Evolutionary conservation across 352 stramenopile genomes (phyloP).

Genomic region (Aphanomyces invadans): DNA sequence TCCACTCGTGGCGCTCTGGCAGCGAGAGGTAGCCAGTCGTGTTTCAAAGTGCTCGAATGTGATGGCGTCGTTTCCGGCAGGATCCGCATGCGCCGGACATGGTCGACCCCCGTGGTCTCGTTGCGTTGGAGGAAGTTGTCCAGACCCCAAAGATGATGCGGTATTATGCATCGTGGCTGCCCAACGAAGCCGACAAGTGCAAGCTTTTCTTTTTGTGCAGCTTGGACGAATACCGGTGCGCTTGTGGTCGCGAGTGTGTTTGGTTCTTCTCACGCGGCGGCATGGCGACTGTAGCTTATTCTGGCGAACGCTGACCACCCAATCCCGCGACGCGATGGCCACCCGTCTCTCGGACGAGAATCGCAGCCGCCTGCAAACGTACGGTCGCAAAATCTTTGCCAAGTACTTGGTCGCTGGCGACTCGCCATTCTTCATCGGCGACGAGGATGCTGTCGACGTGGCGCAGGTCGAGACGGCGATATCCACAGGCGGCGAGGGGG

Average conservation of each 20-base stretch:
- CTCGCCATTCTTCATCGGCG: conserved; percentile 73
- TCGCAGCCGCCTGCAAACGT: conserved; percentile 72
- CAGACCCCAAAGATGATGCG: conserved; percentile 75
- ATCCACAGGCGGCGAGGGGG: conserved; percentile 64
- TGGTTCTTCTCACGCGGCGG: neutral
- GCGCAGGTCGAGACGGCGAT: conserved; percentile 71
- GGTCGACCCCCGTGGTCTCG: conserved; percentile 35
- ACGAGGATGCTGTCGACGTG: conserved; percentile 45
- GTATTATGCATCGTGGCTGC: conserved; percentile 63
- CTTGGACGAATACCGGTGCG: conserved; percentile 67
- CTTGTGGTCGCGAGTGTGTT: no score
- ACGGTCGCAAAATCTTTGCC: conserved; percentile 80
- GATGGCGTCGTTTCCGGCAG: neutral
- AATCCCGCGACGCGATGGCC: neutral
- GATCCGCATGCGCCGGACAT: conserved; percentile 4
- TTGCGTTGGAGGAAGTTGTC: conserved; percentile 72
- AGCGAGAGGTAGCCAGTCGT: conserved; percentile 1
- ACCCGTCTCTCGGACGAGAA: conserved; percentile 49
- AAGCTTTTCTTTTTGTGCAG: conserved; percentile 78
- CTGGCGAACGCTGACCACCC: conserved; percentile 5
- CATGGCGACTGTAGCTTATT: neutral
- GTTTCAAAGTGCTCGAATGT: neutral
- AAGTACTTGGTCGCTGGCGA: conserved; percentile 77
- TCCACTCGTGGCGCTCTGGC: conserved; percentile 5
- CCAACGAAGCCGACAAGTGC: conserved; percentile 45